phyloP scores from a whole-genome alignment of 2,329 filamentous ascomycete genomes.

The Microdochium nivale region DNA sequence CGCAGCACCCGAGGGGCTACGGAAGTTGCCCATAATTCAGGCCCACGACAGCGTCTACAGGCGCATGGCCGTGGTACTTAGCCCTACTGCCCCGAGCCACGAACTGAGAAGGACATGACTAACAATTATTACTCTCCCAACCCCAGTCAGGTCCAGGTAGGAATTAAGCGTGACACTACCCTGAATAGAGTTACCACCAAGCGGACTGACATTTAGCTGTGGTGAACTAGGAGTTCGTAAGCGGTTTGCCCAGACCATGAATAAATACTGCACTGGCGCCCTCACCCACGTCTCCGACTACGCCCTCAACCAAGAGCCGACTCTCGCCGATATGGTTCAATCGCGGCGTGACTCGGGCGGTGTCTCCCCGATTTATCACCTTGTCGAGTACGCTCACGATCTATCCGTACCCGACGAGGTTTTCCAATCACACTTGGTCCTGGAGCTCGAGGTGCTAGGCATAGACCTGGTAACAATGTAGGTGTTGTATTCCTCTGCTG shows the following conservation, averaged over 20 bases:
- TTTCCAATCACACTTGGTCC: conserved; percentile 9
- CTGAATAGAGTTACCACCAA: no score
- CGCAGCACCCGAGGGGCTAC: not conserved
- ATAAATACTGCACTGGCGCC: not conserved
- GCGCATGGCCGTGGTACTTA: conserved; percentile 1
- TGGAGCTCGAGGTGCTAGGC: conserved; percentile 11
- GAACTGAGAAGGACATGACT: not conserved
- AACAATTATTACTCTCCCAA: not conserved
- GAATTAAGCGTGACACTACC: not conserved
- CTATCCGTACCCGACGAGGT: conserved; percentile 11
- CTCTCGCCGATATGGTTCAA: conserved; percentile 9
- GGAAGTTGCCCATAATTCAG: conserved; percentile 5
- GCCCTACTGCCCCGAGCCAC: not conserved
- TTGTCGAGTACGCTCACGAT: conserved; percentile 12
- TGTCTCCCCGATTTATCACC: conserved; percentile 10
- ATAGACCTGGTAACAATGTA: conserved; percentile 14
- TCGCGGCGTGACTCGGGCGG: conserved; percentile 11
- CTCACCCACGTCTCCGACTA: not conserved
- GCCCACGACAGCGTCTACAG: conserved; percentile 7
- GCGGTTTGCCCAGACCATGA: not conserved
- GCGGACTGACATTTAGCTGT: no score
- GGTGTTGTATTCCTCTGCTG: not conserved
- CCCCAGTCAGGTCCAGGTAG: not conserved
- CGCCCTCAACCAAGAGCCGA: conserved; percentile 2
- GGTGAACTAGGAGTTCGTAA: not conserved